Base-by-base conservation (phyloP, 1,139 yeast genomes). In the Debaryomyces udenii region DNA sequence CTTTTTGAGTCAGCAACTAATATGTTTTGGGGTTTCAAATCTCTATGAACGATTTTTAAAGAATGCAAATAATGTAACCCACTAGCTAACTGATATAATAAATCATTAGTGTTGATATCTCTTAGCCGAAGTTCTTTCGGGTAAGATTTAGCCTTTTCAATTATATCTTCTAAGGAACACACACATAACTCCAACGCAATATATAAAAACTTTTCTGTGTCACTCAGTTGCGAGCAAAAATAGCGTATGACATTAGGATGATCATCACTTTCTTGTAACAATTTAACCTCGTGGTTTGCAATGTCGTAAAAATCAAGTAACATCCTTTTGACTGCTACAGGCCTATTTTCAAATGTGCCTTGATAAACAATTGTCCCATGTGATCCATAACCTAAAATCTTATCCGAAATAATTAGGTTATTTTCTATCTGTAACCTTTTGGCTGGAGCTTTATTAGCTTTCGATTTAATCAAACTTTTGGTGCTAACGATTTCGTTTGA, bases 311-410 rank as follows among this genome's bases (percentile, higher is more conserved):
- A 93, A 57, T 91, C 96, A 30, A 91, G 74, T 37, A 94, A 69
- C 96, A 93, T 88, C 51, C 99, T 69, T 60, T 93, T 94, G 3
- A 93, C 95, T 0, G 99, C 99, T 7, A 94, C 99, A 2, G 95
- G 96, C 39, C 99, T 75, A 52, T 82, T 85, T 55, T 91, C 97
- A 65, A 91, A 93, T 3, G 81, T 77, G 1, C 99, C 99, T 57
- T 86, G 81, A 59, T 82, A 89, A 1, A 93, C 99, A 20, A 91
- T 90, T 0, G 99, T 93, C 23, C 99, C 99, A 56, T 93, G 96
- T 1, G 97, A 89, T 1, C 99, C 99, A 58, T 88, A 89, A 1
- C 99, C 99, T 37, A 93, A 66, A 17, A 90, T 76, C 33, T 78
- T 80, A 49, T 86, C 86, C 0, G 94, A 80, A 2, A 91, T 80